Evolutionary conservation across 2,329 filamentous ascomycete species (phyloP).

Genomic region (Acrodontium crateriforme): DNA sequence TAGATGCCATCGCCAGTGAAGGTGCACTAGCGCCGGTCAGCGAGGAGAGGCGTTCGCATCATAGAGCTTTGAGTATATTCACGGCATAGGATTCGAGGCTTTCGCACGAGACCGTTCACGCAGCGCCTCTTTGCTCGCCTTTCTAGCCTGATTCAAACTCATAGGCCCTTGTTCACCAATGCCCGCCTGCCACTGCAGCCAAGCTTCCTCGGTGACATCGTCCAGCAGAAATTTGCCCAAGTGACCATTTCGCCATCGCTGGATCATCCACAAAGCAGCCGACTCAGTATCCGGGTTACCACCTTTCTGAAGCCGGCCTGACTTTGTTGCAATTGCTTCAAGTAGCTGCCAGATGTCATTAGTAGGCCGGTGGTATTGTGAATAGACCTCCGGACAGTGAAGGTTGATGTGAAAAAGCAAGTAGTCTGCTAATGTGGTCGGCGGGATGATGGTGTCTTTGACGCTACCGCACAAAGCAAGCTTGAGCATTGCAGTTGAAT

Average conservation of each 20-base stretch:
- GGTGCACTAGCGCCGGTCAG: too few species aligned
- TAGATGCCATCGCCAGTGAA: too few species aligned
- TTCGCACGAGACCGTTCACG: too few species aligned
- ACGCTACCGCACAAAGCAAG: slow-evolving; percentile 83
- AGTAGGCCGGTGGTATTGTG: slow-evolving; percentile 53
- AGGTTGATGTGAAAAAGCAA: slow-evolving; percentile 73
- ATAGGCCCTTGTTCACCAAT: slow-evolving; percentile 22
- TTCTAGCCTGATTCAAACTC: slow-evolving; percentile 57
- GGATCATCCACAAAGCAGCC: slow-evolving; percentile 66
- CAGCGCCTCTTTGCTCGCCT: slow-evolving; percentile 45
- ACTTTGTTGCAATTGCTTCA: slow-evolving; percentile 53
- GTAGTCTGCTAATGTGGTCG: slow-evolving; percentile 74
- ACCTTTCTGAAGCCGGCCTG: slow-evolving; percentile 62
- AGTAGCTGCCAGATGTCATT: slow-evolving; percentile 72
- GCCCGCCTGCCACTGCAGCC: slow-evolving; percentile 38
- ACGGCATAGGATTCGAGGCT: too few species aligned
- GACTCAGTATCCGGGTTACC: slow-evolving; percentile 57
- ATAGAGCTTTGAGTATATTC: too few species aligned
- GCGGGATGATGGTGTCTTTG: slow-evolving; percentile 71
- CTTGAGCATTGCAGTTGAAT: slow-evolving; percentile 84
- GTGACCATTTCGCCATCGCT: slow-evolving; percentile 65
- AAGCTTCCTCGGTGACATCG: slow-evolving; percentile 48
- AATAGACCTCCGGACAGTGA: slow-evolving; percentile 37
- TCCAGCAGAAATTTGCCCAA: slow-evolving; percentile 72
- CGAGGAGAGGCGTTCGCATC: too few species aligned